Base-by-base conservation (phyloP, 495 filamentous ascomycete species). In the Amphirosellinia nigrospora region DNA sequence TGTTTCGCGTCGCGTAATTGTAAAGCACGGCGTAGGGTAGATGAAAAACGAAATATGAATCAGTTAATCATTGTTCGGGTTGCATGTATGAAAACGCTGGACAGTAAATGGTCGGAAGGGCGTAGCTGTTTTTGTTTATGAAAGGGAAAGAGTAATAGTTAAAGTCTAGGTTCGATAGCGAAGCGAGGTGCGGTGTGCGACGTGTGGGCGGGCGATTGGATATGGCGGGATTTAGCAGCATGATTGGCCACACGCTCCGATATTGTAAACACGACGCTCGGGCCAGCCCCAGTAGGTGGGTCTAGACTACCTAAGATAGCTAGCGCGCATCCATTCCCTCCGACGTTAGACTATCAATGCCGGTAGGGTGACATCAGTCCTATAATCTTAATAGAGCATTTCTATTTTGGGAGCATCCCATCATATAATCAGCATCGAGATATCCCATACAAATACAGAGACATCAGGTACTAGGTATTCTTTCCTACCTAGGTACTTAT, bases 11-110 rank as follows among this genome's bases (percentile, higher is more conserved):
- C 74, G 76, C 76, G 76, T 68, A 41, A 43, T 56, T 39, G 59
- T 71, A 11, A 6, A 34, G 39, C 39, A 32, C 38, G 61, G 64
- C n/a, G 39, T 28, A 30, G n/a, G 34, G 10, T 15, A 46, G 59
- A 19, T 21, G 55, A 68, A 38, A 32, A 38, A 65, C 50, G 56
- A 38, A 39, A 53, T 63, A 64, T 32, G 41, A 56, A 64, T 78
- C 56, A 76, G 45, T 21, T 73, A 73, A 75, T 38, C 74, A 78
- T 78, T 52, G 65, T 50, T 76, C 34, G 15, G 39, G 48, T 26
- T 60, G 26, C 43, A 19, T 36, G 53, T 53, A 23, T 38, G 15
- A 36, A 73, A 36, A 56, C 34, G 38, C 15, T 7, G 43, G 46
- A 63, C 28, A 46, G 66, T 36, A 23, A 26, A 58, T 52, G 21